A percentile compares a stretch with the other conserved stretches of the same genome.
Evolutionary conservation across 352 stramenopile genomes (phyloP).

Genomic region (Globisporangium parvum): DNA sequence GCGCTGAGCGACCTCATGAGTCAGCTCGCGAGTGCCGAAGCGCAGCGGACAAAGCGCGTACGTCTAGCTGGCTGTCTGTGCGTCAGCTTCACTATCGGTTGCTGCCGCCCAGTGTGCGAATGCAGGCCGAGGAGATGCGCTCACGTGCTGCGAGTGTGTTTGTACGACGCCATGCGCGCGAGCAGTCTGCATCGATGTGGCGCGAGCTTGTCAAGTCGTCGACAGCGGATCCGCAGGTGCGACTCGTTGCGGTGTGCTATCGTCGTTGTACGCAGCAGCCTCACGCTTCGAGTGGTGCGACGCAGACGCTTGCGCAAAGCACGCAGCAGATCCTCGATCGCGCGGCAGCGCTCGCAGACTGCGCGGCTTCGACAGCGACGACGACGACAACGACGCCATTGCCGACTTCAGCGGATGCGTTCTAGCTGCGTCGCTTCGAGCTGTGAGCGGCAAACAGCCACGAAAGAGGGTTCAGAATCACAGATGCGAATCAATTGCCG

Average conservation of each 20-base stretch:
- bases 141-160: background rate
- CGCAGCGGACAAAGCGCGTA: constrained; percentile 50
- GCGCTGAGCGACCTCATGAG: constrained; percentile 40
- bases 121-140: too few species aligned
- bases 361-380: background rate
- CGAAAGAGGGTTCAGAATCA: too few species aligned
- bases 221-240: constrained; percentile 24
- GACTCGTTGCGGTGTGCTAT: background rate
- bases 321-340: constrained; percentile 38
- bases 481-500: too few species aligned
- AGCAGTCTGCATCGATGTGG: constrained; percentile 36
- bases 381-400: too few species aligned
- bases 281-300: background rate
- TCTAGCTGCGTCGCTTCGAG: background rate
- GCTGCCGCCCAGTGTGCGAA: too few species aligned
- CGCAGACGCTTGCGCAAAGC: constrained; percentile 27
- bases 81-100: too few species aligned
- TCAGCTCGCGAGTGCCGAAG: constrained; percentile 54
- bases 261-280: background rate
- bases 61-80: background rate
- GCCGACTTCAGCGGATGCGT: background rate
- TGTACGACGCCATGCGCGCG: background rate
- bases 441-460: too few species aligned
- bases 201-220: constrained; percentile 44
- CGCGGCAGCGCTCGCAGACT: constrained; percentile 4